Percentiles rank a stretch among this genome's conserved stretches.
phyloP scores from a whole-genome alignment of 2,329 filamentous ascomycete genomes.

The Lasiodiplodia hormozganensis region DNA sequence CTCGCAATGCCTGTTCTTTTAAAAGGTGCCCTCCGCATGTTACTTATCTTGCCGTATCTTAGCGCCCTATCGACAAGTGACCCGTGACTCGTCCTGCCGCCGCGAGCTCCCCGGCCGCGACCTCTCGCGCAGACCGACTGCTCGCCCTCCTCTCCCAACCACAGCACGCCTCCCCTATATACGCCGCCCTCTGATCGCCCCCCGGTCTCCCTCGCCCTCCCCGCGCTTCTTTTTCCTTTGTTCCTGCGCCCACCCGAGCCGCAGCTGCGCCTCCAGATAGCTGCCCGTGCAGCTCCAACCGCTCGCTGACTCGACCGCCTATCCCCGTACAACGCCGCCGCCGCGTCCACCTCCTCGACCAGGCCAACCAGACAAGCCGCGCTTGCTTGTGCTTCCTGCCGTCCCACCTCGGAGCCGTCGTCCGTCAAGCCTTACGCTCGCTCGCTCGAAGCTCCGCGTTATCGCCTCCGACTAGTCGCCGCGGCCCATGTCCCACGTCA shows the following conservation, averaged over 20 bases:
- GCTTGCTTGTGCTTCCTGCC: conserved; percentile 4
- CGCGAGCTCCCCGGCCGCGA: conserved; percentile 4
- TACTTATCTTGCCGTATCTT: conserved; percentile 15
- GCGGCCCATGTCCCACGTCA: conserved; percentile 29
- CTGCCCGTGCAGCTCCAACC: conserved; percentile 24
- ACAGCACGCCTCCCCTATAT: conserved; percentile 17
- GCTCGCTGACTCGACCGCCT: conserved; percentile 24
- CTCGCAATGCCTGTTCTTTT: conserved; percentile 20
- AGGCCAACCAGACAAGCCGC: conserved; percentile 5
- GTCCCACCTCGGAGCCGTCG: conserved; percentile 11
- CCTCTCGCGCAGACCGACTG: conserved; percentile 24
- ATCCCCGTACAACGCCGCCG: conserved; percentile 22
- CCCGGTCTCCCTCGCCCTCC: conserved; percentile 1
- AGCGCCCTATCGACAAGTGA: conserved; percentile 1
- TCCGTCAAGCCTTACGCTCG: conserved; percentile 20
- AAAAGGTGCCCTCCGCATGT: conserved; percentile 5
- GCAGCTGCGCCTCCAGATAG: conserved; percentile 4
- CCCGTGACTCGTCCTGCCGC: conserved; percentile 16
- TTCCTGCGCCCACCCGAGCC: conserved; percentile 21
- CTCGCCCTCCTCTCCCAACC: conserved; percentile 20
- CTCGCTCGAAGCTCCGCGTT: conserved; percentile 21
- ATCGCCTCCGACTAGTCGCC: conserved; percentile 10
- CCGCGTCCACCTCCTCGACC: conserved; percentile 19
- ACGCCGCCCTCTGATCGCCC: conserved; percentile 10
- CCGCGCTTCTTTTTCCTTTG: conserved; percentile 28